Base-by-base conservation (phyloP, 2,329 filamentous ascomycete species). In the Chaetomiaceae sp. region DNA sequence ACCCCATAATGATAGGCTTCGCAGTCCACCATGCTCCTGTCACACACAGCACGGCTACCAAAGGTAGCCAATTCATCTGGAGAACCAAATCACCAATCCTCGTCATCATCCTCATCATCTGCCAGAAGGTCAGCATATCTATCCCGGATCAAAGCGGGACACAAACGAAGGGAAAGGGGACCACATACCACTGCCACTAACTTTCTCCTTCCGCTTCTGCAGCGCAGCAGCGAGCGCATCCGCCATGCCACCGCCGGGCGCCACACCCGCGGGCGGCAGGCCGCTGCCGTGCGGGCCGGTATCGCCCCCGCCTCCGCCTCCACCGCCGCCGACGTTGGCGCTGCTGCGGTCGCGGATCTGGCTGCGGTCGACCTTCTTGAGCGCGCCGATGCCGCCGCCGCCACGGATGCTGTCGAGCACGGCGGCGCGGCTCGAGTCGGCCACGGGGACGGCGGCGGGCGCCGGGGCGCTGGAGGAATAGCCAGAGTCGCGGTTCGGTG, bases 141-240 rank as follows among this genome's bases (percentile, higher is more conserved):
- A 38, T 40, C n/a, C n/a, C n/a, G n/a, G n/a, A 49, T 36, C 53
- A 53, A 47, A 24, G 5, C 40, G 38, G 36, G 38, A 41, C 30
- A 39, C 19, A 34, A 47, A 44, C 41, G 9, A 36, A 47, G 30
- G 24, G 6, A 42, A 58, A 7, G 15, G 42, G 41, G 42, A 40
- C 42, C 42, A 84, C 87, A 81, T 80, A 96, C 91, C 91, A 74
- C 88, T 95, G 65, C 87, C 84, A 69, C 87, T 88, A 64, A 96
- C 91, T 74, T 95, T 95, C 67, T 88, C 81, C 73, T 96, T 96
- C 65, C 91, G 78, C 69, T 87, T 86, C 61, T 84, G 80, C 58
- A 90, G 67, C 47, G 84, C 86, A 50, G 81, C 84, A 49, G 87
- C 87, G 57, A 95, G 69, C 38, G 88, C 90, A 69, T 85, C 88